Base-by-base conservation (phyloP, 2,329 filamentous ascomycete genomes). In the Pseudogymnoascus sp. region DNA sequence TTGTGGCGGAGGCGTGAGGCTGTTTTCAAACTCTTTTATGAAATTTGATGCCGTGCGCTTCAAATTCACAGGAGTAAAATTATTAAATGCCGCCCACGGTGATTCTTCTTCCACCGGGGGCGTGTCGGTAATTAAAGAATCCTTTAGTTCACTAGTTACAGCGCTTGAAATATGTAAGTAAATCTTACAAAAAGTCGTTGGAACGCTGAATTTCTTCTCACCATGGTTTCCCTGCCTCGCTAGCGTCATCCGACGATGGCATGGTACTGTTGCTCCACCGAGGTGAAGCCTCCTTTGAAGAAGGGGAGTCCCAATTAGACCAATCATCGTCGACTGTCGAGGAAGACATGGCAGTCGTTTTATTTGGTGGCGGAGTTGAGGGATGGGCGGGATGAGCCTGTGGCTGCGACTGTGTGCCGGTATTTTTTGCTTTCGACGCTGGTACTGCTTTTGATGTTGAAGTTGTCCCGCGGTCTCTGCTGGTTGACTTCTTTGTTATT, bases 11-110 rank as follows among this genome's bases (percentile, higher is more conserved):
- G 84, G 79, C 2, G 82, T 85, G 12, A 92, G 77, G 66, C 84
- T 89, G 73, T 86, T 90, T 76, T 97, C 93, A 90, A 91, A 96
- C 71, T 96, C 92, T 65, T 86, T 88, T 85, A 97, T 91, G 62
- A 96, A 79, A 64, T 88, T 89, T 36, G 86, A 89, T n/a, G 92
- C 90, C 0, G 90, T 93, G 37, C 86, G 83, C 71, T 91, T 90
- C 67, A 97, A 77, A 68, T 90, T 92, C 67, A 85, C 86, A 0
- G 92, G 89, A 28, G 68, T 71, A 38, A 28, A 88, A 72, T 62
- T 85, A 71, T 69, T 86, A 77, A 72, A 61, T 9, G 67, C 69
- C 14, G 70, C 70, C 71, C 71, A 73, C 41, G 68, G 78, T 12
- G 80, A 77, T 3, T 71, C 67, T 22, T 71, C 68, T 6, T 63